Base-by-base conservation (phyloP, 208 protist genomes). In the Polymyxa betae region DNA sequence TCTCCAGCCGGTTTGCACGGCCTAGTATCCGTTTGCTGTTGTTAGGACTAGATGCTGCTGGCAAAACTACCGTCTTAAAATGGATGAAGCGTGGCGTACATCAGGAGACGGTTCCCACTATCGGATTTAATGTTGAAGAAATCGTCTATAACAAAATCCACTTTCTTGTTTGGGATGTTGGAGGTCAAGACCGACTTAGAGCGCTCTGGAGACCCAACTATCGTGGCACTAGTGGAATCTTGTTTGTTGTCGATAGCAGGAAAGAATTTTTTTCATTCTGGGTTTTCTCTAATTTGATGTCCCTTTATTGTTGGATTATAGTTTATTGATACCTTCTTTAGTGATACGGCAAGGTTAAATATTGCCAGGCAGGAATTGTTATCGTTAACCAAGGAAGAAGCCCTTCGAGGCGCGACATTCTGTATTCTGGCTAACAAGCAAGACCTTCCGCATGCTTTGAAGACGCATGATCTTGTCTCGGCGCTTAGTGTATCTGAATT, bases 191-290 rank as follows among this genome's bases (percentile, higher is more conserved):
- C 91, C 96, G 97, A 90, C 95, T 98, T 45, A 96, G 97, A 88
- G 95, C 96, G 24, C 94, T 98, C n/a, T 99, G 98, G 98, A 93
- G 95, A 38, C 97, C 97, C 90, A 99, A 99, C 94, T 99, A 97
- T 93, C 90, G 94, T 0, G 97, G 97, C 93, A 97, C 97, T 0
- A 96, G 98, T 78, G 97, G 94, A 38, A 94, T 99, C 66, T 98
- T 99, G 91, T 99, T 98, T 92, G 97, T 99, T 38, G 97, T 99
- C 88, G 98, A 99, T 95, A 96, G 95, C 90, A 98, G 95, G 92
- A 97, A 98, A 93, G 93, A 66, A 5, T 29, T 88, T 49, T 29
- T 60, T 60, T 60, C 49, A 60, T 60, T 24, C 5, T 24, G 24
- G 49, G 12, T 5, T 60, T 60, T 29, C 24, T 60, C 5, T 60